Evolutionary conservation across 305 asterid species (phyloP).

Genomic region (Stenogyne calaminthoides): DNA sequence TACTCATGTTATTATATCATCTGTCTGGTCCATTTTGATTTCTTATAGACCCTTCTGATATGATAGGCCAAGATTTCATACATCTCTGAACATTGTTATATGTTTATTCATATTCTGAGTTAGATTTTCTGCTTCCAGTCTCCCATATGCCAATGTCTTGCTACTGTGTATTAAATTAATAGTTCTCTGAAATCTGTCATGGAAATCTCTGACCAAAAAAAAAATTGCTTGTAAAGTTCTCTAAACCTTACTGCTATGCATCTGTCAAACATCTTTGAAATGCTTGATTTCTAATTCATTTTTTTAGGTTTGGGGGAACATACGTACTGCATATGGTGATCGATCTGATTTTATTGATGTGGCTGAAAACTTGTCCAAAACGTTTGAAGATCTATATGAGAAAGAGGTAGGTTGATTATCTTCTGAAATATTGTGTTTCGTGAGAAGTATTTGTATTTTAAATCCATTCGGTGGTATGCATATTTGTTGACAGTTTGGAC

Average conservation of each 20-base stretch:
- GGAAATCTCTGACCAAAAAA: neutral
- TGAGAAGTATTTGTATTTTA: conserved; percentile 14
- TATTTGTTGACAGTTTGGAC: conserved; percentile 6
- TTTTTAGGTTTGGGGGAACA: conserved; percentile 72
- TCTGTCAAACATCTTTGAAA: neutral
- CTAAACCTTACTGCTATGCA: conserved; percentile 2
- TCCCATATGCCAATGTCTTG: neutral
- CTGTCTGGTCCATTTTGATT: neutral
- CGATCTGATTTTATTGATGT: conserved; percentile 61
- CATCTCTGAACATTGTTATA: neutral
- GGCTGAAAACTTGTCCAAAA: conserved; percentile 61
- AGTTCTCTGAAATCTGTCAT: neutral
- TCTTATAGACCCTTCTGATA: conserved; percentile 14
- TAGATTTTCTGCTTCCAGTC: neutral
- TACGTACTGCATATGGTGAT: conserved; percentile 66
- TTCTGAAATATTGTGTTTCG: conserved; percentile 22
- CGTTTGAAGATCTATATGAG: conserved; percentile 75
- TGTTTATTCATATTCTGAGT: neutral
- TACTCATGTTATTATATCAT: neutral
- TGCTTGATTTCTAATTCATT: conserved; percentile 29
- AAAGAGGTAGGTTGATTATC: conserved; percentile 66
- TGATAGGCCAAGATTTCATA: conserved; percentile 19
- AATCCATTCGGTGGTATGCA: conserved; percentile 7
- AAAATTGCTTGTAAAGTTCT: neutral
- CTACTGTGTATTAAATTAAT: neutral